Base-by-base conservation (phyloP, 148 eudicot species). In the Dysphania ambrosioides region DNA sequence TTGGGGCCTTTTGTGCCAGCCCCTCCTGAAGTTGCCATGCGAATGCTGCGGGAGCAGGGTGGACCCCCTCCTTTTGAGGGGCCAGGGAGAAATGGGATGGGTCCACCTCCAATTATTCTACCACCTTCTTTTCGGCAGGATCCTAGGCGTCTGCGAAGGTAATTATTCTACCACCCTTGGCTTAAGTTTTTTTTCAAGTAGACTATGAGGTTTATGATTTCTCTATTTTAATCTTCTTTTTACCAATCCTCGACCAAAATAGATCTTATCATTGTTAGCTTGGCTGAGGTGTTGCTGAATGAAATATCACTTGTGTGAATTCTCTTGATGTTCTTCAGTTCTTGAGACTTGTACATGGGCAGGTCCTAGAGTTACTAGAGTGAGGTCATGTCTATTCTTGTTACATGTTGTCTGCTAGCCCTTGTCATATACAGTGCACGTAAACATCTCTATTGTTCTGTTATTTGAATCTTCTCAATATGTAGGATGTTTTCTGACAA, bases 1-100 rank as follows among this genome's bases (percentile, higher is more conserved):
- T 36, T 96, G 75, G 99, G 99, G 38, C 99, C 99, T 63, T 96
- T 96, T 85, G 97, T 96, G 68, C 97, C 97, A 44, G 99, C 99
- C 4, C 99, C 99, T 63, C 99, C 99, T 81, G 99, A 96, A 74
- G 95, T 96, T 80, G 99, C 97, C 13, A 91, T 91, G 97, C 82
- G 83, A 67, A 92, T 96, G 97, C 35, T 96, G 75, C 85, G 94
- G 73, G 99, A 96, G 66, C 99, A 96, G 75, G 96, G 97, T 16
- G 97, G 94, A 5, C 88, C 97, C 15, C 53, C 88, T 66, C 87
- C 93, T 59, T 90, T 96, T 80, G 99, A 96, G 81, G 89, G 81
- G 9, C 81, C 87, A 10, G 94, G 90, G 44, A 86, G 91, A 85
- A 88, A 78, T 72, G 97, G 88, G 74, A 83, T 87, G 72, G 75